Base-by-base conservation (phyloP, 371 early-diverging fungal species). In the Haplosporangium sp. region DNA sequence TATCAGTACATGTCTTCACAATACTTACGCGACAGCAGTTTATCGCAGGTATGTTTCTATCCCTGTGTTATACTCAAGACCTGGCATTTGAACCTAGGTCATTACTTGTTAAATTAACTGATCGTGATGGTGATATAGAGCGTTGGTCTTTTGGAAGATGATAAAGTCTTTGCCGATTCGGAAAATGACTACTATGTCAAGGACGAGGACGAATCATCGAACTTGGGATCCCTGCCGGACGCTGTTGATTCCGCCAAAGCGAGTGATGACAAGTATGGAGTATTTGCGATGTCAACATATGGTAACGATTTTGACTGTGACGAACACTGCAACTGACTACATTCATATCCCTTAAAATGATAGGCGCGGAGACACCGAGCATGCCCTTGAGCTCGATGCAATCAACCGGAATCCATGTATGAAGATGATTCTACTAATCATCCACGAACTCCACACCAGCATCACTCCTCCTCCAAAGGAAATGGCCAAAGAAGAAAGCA, bases 331-430 rank as follows among this genome's bases (percentile, higher is more conserved):
- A 12, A 1, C 29, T 38, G 2, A 13, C 45, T 9, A 12, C n/a
- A 0, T n/a, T 45, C 23, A 14, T 48, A 36, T 1, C 0, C 12
- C 21, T 5, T 14, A 2, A 12, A 9, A 21, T 40, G 9, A 5
- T 48, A 71, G 77, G 21, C 29, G 13, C 8, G 37, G 41, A 4
- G 61, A 67, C n/a, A n/a, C 48, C 12, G 69, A 69, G 18, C 57
- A 59, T 43, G 61, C 40, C n/a, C 55, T 84, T 1, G 89, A 89
- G 48, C 62, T 88, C 59, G 91, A 90, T 67, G 55, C 76, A 1
- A 75, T 91, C 70, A 91, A 90, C 71, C 36, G 81, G 20, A 88
- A 91, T 55, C 80, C 87, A 3, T 90, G 91, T 67, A 90, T 92
- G 91, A 64, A 72, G 48, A 67, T 79, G 23, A 63, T 91, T 14